These are phyloP conservation scores for Andrographis paniculata DNA, from an alignment of 305 asterid species.

Conservation along the genomic window DNA sequence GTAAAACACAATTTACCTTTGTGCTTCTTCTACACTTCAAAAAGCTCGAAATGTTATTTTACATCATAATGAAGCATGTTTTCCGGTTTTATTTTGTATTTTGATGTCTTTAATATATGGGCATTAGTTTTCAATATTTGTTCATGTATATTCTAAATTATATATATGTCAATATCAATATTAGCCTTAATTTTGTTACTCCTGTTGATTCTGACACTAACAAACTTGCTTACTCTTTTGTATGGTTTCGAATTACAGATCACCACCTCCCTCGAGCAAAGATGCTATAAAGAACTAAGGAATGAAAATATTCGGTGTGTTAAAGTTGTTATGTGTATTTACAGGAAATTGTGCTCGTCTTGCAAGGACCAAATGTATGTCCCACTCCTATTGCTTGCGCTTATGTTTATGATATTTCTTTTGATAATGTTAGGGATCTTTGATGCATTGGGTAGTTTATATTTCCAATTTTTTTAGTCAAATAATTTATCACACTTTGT, in stretches of 20 bases:
- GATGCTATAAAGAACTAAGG: constrained; percentile 94
- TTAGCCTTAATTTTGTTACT: no score
- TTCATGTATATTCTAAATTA: no score
- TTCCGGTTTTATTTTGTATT: no score
- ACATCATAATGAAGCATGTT: no score
- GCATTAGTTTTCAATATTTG: no score
- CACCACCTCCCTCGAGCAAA: constrained; percentile 79
- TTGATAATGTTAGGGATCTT: constrained; percentile 11
- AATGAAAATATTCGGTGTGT: constrained; percentile 61
- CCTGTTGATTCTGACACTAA: constrained; percentile 6
- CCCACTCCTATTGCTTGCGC: constrained; percentile 6
- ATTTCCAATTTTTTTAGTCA: neutral
- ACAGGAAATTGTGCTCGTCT: constrained; percentile 71
- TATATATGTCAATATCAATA: no score
- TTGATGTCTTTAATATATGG: no score
- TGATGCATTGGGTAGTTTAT: neutral
- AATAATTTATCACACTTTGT: neutral
- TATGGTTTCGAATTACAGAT: constrained; percentile 46
- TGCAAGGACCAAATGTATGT: constrained; percentile 96
- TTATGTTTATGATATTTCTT: neutral
- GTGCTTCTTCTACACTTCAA: neutral
- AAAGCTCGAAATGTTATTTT: no score
- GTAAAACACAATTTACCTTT: neutral
- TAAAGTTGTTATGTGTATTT: constrained; percentile 76
- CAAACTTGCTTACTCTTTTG: constrained; percentile 14